These are phyloP conservation scores for Exserohilum rostratum DNA, from an alignment of 2,329 filamentous ascomycete genomes.

Conservation along the genomic window DNA sequence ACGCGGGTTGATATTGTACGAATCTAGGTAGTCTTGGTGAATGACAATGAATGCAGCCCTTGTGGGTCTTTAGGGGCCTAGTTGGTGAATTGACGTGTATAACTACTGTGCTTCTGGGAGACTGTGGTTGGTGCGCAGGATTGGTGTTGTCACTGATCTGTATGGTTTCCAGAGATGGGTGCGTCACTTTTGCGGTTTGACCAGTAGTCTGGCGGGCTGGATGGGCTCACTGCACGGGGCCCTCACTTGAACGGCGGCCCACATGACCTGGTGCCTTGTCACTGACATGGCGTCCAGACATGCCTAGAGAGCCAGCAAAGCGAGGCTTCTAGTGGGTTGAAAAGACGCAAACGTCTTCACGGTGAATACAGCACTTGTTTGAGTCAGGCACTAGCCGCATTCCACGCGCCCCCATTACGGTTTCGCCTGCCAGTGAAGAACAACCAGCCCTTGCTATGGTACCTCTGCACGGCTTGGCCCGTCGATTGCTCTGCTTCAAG, in stretches of 20 bases:
- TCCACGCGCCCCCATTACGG: constrained; percentile 3
- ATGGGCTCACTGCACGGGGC: neutral
- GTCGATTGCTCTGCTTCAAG: constrained; percentile 9
- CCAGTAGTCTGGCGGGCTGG: neutral
- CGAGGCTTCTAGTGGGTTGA: neutral
- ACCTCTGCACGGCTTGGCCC: neutral
- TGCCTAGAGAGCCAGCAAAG: neutral
- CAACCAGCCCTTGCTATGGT: constrained; percentile 9
- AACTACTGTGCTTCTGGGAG: neutral
- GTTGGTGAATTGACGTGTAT: neutral
- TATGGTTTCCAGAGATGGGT: constrained; percentile 1
- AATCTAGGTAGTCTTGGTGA: constrained; percentile 56
- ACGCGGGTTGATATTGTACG: constrained; percentile 85
- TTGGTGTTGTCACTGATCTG: neutral
- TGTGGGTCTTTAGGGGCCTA: neutral
- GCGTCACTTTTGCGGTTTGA: constrained; percentile 18
- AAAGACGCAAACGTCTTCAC: constrained; percentile 6
- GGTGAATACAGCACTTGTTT: neutral
- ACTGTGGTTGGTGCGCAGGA: neutral
- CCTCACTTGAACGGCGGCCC: neutral
- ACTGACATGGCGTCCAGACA: neutral
- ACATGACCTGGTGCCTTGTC: neutral
- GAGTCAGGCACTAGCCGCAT: constrained; percentile 1
- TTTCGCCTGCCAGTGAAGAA: constrained; percentile 3
- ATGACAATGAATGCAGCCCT: neutral